A percentile compares a stretch with the other conserved stretches of the same genome.
Evolutionary conservation across 2,329 filamentous ascomycete genomes (phyloP).

Genomic region (Colletotrichum sublineola): DNA sequence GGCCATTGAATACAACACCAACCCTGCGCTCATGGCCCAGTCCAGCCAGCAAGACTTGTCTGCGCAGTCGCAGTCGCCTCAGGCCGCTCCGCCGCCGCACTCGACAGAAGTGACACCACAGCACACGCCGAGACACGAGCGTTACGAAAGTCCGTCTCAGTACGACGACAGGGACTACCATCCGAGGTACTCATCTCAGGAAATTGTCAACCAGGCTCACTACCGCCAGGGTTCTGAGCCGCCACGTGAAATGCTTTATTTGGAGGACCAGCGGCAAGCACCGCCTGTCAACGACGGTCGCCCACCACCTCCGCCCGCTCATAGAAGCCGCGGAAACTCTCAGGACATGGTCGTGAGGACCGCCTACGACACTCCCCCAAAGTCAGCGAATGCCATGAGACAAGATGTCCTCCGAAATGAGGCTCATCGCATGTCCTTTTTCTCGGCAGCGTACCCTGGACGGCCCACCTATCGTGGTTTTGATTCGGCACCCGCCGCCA

Average conservation of each 20-base stretch:
- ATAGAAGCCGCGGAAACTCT: conserved; percentile 59
- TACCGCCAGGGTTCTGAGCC: conserved; percentile 55
- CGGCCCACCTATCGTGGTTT: conserved; percentile 66
- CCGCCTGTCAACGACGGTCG: conserved; percentile 58
- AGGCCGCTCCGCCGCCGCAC: conserved; percentile 43
- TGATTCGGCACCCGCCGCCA: conserved; percentile 61
- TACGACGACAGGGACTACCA: conserved; percentile 56
- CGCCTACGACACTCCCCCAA: conserved; percentile 58
- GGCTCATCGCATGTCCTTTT: conserved; percentile 66
- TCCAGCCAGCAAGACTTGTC: conserved; percentile 53
- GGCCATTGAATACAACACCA: conserved; percentile 63
- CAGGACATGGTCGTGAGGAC: conserved; percentile 58
- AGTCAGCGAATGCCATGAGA: conserved; percentile 64
- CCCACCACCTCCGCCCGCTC: conserved; percentile 70
- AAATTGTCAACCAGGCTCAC: conserved; percentile 50
- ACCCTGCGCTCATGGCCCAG: conserved; percentile 47
- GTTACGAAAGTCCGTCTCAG: conserved; percentile 52
- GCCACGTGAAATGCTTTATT: conserved; percentile 49
- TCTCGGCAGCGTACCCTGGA: conserved; percentile 62
- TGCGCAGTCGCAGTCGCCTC: conserved; percentile 52
- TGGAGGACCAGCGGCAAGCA: conserved; percentile 52
- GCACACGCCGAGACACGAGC: conserved; percentile 47
- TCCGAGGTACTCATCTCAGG: conserved; percentile 48
- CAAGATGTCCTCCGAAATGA: conserved; percentile 70
- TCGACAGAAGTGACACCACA: conserved; percentile 31